These are phyloP conservation scores for Nepenthes alata DNA, from an alignment of 179 eudicot genomes.

Conservation along the genomic window DNA sequence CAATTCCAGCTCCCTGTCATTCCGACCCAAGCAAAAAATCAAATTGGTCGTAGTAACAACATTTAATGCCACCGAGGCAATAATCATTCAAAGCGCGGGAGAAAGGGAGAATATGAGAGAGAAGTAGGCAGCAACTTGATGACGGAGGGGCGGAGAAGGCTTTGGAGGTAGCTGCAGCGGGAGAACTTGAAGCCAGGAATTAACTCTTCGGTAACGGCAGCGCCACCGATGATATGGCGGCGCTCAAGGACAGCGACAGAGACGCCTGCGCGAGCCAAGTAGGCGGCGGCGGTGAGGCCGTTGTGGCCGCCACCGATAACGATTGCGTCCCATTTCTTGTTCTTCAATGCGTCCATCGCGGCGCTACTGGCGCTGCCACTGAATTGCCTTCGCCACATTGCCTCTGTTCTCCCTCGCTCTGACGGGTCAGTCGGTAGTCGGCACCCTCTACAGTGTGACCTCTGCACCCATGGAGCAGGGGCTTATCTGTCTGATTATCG, in stretches of 20 bases:
- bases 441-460: no score
- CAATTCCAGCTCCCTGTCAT: slow-evolving; percentile 66
- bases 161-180: slow-evolving; percentile 96
- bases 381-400: slow-evolving; percentile 43
- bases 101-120: not conserved
- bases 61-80: no score
- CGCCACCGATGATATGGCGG: slow-evolving; percentile 84
- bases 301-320: slow-evolving; percentile 95
- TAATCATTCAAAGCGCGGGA: no score
- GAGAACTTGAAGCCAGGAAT: slow-evolving; percentile 91
- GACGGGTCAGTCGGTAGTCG: no score
- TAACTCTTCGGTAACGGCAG: slow-evolving; percentile 93
- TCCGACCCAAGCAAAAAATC: not conserved
- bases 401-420: not conserved
- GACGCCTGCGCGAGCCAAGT: slow-evolving; percentile 79
- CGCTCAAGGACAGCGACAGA: slow-evolving; percentile 96
- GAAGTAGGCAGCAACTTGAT: slow-evolving; percentile 31
- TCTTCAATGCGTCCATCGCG: slow-evolving; percentile 19
- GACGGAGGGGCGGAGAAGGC: slow-evolving; percentile 84
- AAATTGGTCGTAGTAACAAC: not conserved
- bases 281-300: slow-evolving; percentile 91
- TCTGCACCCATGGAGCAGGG: no score
- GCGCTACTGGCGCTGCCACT: slow-evolving; percentile 21
- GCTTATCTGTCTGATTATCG: no score
- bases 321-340: slow-evolving; percentile 80